Percentiles rank a stretch among this genome's conserved stretches.
Evolutionary conservation across 2,329 filamentous ascomycete genomes (phyloP).

Genomic region (Ascochyta koolunga): DNA sequence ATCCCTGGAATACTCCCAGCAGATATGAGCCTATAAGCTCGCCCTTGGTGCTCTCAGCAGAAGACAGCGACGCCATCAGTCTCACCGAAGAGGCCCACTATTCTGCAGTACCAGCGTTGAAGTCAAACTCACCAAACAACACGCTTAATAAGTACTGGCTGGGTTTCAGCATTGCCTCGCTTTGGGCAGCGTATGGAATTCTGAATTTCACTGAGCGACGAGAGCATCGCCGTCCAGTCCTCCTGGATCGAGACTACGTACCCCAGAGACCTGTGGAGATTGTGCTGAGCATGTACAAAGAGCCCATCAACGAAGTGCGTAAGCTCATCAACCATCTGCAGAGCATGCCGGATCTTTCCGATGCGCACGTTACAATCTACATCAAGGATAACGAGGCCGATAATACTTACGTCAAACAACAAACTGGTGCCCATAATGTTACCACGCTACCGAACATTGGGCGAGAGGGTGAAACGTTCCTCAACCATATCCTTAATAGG

Average conservation of each 20-base stretch:
- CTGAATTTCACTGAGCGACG: constrained; percentile 24
- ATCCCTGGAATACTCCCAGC: background rate
- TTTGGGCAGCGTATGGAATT: constrained; percentile 25
- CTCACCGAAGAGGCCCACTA: background rate
- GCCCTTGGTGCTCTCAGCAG: background rate
- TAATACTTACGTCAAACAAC: constrained; percentile 21
- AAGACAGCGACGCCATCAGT: background rate
- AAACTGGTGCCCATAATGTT: constrained; percentile 35
- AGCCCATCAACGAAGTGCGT: constrained; percentile 33
- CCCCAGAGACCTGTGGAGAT: constrained; percentile 35
- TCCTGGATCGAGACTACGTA: constrained; percentile 28
- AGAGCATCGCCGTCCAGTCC: background rate
- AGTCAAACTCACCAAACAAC: background rate
- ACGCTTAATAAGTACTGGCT: constrained; percentile 8
- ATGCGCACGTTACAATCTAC: constrained; percentile 39
- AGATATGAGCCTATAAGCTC: constrained; percentile 9
- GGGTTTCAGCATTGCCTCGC: constrained; percentile 13
- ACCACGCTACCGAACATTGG: constrained; percentile 49
- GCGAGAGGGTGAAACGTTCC: constrained; percentile 54
- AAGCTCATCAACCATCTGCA: constrained; percentile 30
- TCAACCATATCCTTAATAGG: constrained; percentile 52
- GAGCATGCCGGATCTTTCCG: constrained; percentile 26
- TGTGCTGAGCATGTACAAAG: constrained; percentile 49
- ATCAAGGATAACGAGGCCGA: constrained; percentile 39
- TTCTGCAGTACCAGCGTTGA: background rate